These are phyloP conservation scores for Serendipita sp. DNA, from an alignment of 768 basidiomycete species.

Conservation along the genomic window DNA sequence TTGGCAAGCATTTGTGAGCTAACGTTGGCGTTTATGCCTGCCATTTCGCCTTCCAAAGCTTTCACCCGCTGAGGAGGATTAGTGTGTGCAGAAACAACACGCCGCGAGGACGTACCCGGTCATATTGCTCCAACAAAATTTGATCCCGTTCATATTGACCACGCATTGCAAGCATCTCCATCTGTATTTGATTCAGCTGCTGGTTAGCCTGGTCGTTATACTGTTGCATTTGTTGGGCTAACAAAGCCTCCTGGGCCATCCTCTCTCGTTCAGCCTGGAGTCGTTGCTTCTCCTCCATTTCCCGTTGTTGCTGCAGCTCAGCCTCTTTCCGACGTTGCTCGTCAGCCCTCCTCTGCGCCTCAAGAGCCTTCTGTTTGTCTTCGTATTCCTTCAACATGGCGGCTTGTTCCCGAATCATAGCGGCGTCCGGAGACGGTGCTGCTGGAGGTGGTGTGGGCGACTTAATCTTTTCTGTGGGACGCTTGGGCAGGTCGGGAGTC, in stretches of 20 bases:
- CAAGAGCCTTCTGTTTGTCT: constrained; percentile 81
- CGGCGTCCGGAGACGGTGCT: constrained; percentile 52
- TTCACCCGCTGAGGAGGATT: constrained; percentile 61
- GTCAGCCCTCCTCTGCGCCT: constrained; percentile 65
- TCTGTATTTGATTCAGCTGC: constrained; percentile 68
- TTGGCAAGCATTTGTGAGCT: constrained; percentile 78
- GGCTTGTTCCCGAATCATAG: constrained; percentile 75
- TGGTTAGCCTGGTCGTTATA: constrained; percentile 63
- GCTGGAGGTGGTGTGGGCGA: constrained; percentile 53
- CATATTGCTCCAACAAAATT: constrained; percentile 93
- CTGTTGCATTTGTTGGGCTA: constrained; percentile 51
- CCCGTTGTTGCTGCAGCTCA: constrained; percentile 64
- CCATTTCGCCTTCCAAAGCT: constrained; percentile 81
- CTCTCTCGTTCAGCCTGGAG: constrained; percentile 81
- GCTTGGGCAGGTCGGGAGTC: constrained; percentile 14
- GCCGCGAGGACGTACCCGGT: constrained; percentile 46
- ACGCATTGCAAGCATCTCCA: constrained; percentile 80
- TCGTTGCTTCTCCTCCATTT: constrained; percentile 79
- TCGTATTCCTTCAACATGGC: constrained; percentile 94
- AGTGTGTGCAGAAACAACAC: constrained; percentile 2
- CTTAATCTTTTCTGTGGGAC: constrained; percentile 12
- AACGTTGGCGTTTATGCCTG: constrained; percentile 56
- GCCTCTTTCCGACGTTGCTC: constrained; percentile 63
- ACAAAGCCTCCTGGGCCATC: constrained; percentile 73
- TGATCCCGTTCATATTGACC: constrained; percentile 98